Evolutionary conservation across 345 rosid species (phyloP), one percentile per base, ranked within the genome.

Genomic region (Acer negundo): DNA sequence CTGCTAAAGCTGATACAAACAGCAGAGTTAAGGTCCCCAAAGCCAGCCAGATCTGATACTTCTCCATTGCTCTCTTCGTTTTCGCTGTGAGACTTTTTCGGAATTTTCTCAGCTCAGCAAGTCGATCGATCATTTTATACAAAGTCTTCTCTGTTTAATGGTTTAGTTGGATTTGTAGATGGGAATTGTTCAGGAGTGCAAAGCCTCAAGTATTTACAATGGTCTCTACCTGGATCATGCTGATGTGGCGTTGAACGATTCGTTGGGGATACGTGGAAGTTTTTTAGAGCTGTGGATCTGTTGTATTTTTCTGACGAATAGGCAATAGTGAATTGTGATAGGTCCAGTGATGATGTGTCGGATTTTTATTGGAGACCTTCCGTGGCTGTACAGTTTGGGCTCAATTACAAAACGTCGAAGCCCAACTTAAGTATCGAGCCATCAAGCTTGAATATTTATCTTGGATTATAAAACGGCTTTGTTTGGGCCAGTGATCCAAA

Each of bases 11-110:
- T n/a, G 93, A 86, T 11, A 68, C 87, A 24, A 84, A 62, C 47
- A 97, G 46, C 81, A 93, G 72, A 51, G 92, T 86, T 46, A 91
- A 24, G 6, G 82, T 10, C 0, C 80, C 90, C 0, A 86, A 15
- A 1, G 90, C 89, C 17, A 86, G 7, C 88, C 92, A 94, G 98
- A 96, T 94, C 95, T 87, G 92, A 82, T 84, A 80, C 75, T 78
- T 84, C 82, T 75, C 85, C 93, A 89, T 91, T 80, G 80, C 61
- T 44, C 49, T 24, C 72, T 28, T 75, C 61, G 19, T 67, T 70
- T 12, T 24, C 9, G 74, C 38, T 75, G 55, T 4, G 38, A 35
- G 38, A 35, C 4, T 35, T 35, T 31, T 35, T 35, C 31, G 76
- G 67, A 19, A 13, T 73, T 19, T 28, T 55, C 42, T 38, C 66